Evolutionary conservation across 805 yeast genomes (phyloP).

Genomic region (Schizosaccharomyces osmophilus): DNA sequence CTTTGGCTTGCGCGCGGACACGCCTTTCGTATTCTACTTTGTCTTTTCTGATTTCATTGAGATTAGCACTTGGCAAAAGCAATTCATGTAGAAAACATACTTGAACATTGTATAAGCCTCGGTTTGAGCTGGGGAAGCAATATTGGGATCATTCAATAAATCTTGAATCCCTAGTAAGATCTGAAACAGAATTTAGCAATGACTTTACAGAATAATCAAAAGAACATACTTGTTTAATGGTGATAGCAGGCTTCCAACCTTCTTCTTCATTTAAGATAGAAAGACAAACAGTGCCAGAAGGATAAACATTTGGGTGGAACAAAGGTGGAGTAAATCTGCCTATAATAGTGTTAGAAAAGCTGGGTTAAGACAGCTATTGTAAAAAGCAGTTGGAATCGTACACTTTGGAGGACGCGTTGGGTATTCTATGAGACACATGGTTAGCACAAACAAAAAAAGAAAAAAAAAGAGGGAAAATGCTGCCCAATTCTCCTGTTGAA

Average conservation of each 20-base stretch:
- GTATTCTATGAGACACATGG: background rate
- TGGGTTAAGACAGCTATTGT: slow-evolving; percentile 16
- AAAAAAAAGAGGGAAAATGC: background rate
- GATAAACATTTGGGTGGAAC: slow-evolving; percentile 93
- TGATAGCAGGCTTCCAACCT: slow-evolving; percentile 95
- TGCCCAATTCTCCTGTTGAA: background rate
- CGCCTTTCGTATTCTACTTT: slow-evolving; percentile 44
- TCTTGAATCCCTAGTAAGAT: slow-evolving; percentile 82
- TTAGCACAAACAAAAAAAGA: background rate
- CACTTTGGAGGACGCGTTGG: slow-evolving; percentile 1
- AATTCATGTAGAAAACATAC: slow-evolving; percentile 1
- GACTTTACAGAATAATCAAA: slow-evolving; percentile 25
- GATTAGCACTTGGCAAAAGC: background rate
- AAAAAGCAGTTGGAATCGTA: slow-evolving; percentile 18
- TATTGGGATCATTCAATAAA: slow-evolving; percentile 69
- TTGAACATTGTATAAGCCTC: slow-evolving; percentile 66
- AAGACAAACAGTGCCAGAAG: slow-evolving; percentile 88
- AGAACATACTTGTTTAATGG: slow-evolving; percentile 18
- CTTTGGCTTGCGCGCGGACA: slow-evolving; percentile 58
- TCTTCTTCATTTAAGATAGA: slow-evolving; percentile 82
- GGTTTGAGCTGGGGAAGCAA: slow-evolving; percentile 89
- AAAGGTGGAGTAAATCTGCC: slow-evolving; percentile 72
- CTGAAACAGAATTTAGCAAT: background rate
- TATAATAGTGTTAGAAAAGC: slow-evolving; percentile 92
- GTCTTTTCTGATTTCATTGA: slow-evolving; percentile 18